Evolutionary conservation across 1,284 basidiomycete genomes (phyloP).

Genomic region (Papiliotrema nemorosa): DNA sequence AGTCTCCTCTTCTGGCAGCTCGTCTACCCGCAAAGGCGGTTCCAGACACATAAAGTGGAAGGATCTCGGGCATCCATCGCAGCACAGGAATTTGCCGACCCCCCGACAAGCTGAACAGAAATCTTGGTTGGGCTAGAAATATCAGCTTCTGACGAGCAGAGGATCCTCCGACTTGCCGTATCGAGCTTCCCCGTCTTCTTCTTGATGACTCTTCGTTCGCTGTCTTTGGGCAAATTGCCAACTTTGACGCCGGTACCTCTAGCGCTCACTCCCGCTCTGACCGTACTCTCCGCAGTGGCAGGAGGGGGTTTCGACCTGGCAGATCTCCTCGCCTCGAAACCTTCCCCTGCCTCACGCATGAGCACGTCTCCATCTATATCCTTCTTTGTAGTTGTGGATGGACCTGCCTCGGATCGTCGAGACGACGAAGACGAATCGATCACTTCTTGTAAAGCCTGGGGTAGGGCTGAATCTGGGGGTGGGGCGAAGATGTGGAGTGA

Average conservation of each 20-base stretch:
- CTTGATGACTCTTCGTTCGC: conserved; percentile 5
- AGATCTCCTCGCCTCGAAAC: conserved; percentile 18
- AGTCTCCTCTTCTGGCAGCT: conserved; percentile 76
- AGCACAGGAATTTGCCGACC: conserved; percentile 77
- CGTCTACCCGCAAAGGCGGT: conserved; percentile 83
- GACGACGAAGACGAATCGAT: conserved; percentile 1
- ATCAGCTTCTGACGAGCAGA: background rate
- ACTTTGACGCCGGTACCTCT: conserved; percentile 41
- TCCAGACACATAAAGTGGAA: conserved; percentile 97
- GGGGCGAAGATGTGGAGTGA: conserved; percentile 31
- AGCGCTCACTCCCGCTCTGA: conserved; percentile 38
- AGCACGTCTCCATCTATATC: conserved; percentile 19
- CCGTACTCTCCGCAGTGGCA: conserved; percentile 8
- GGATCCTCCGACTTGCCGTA: background rate
- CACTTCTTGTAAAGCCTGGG: conserved; percentile 18
- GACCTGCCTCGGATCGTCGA: background rate
- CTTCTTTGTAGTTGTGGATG: background rate
- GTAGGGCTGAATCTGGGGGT: conserved; percentile 17
- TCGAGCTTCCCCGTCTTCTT: conserved; percentile 32
- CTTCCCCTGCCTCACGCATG: conserved; percentile 27
- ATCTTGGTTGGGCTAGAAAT: conserved; percentile 75
- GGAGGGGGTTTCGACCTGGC: conserved; percentile 14
- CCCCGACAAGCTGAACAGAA: conserved; percentile 85
- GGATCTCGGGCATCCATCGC: conserved; percentile 92
- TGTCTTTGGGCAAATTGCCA: conserved; percentile 19